Percentiles rank a stretch among this genome's conserved stretches.
Evolutionary conservation across 306 rosid genomes (phyloP).

Genomic region (Casuarina glauca): DNA sequence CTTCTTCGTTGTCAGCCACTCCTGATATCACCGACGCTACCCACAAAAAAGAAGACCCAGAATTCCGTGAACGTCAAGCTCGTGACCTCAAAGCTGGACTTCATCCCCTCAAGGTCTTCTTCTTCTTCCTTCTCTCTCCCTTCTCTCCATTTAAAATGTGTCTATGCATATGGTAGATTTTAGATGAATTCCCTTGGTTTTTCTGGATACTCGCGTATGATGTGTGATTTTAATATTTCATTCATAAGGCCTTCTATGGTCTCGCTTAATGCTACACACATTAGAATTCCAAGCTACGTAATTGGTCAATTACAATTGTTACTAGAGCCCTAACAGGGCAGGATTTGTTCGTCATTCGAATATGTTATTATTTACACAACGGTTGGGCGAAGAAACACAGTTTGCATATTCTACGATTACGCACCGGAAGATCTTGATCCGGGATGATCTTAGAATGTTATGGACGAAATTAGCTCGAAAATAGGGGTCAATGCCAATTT

Average conservation of each 20-base stretch:
- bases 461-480: too few relatives aligned
- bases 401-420: background rate
- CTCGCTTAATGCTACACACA: background rate
- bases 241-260: background rate
- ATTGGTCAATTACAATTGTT: background rate
- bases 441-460: background rate
- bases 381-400: background rate
- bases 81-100: constrained; percentile 55
- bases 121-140: background rate
- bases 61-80: constrained; percentile 43
- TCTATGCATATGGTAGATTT: background rate
- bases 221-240: background rate
- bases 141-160: background rate
- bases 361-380: background rate
- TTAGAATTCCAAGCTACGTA: background rate
- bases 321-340: background rate
- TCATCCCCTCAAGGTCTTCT: constrained; percentile 53
- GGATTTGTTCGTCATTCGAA: background rate
- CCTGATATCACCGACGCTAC: constrained; percentile 1
- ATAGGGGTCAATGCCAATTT: background rate
- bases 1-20: constrained; percentile 18
- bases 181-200: background rate
- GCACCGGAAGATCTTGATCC: background rate
- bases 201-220: background rate
- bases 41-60: constrained; percentile 32